Conservation (phyloP, 2,329 filamentous ascomycete genomes). For the Fusarium devonianum region DNA sequence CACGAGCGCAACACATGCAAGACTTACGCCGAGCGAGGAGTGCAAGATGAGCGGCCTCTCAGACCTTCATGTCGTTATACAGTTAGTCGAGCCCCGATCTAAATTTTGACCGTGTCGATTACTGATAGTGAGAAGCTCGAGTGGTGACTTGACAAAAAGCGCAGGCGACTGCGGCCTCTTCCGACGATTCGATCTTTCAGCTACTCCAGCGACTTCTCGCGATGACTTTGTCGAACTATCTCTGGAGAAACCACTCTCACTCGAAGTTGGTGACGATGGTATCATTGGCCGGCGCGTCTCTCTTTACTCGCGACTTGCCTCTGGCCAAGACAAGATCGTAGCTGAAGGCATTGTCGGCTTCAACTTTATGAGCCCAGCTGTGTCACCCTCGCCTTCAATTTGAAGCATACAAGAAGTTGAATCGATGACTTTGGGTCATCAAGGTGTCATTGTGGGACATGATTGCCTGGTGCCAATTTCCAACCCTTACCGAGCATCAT, state of each 20-base stretch:
- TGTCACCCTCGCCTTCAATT: slow-evolving; percentile 20
- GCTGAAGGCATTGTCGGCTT: slow-evolving; percentile 61
- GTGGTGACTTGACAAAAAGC: slow-evolving; percentile 53
- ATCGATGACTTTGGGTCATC: too few relatives aligned
- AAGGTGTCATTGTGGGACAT: slow-evolving; percentile 13
- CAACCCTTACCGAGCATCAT: neutral
- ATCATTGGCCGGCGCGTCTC: slow-evolving; percentile 59
- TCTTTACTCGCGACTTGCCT: slow-evolving; percentile 41
- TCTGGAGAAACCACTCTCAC: slow-evolving; percentile 50
- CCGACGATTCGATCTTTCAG: slow-evolving; percentile 47
- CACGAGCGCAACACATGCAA: slow-evolving; percentile 51
- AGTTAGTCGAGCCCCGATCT: slow-evolving; percentile 45
- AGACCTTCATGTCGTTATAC: slow-evolving; percentile 52
- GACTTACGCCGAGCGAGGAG: slow-evolving; percentile 47
- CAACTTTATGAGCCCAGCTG: slow-evolving; percentile 47
- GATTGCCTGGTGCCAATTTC: neutral
- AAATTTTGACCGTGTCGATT: neutral
- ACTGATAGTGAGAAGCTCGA: slow-evolving; percentile 43
- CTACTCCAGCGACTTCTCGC: slow-evolving; percentile 8
- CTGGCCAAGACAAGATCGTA: slow-evolving; percentile 44
- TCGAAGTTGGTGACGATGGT: slow-evolving; percentile 54
- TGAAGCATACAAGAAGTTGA: slow-evolving; percentile 2
- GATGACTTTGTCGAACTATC: slow-evolving; percentile 45
- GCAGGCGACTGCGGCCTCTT: slow-evolving; percentile 54
- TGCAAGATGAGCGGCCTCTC: slow-evolving; percentile 24